Percentiles rank a stretch among this genome's conserved stretches.
Evolutionary conservation across 2,329 filamentous ascomycete species (phyloP).

Genomic region (Sordariomycetes sp.): DNA sequence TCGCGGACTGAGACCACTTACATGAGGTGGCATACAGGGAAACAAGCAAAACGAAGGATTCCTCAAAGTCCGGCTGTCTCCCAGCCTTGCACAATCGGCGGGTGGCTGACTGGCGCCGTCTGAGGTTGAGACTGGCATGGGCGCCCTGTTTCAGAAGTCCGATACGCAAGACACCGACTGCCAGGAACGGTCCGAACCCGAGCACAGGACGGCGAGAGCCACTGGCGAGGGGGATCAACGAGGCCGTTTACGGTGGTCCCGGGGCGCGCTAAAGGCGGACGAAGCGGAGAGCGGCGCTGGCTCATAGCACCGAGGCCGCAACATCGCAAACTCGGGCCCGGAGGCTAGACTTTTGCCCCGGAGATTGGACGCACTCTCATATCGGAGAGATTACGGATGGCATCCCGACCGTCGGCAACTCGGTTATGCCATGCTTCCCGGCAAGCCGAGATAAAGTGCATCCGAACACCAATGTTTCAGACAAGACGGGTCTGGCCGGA

Average conservation of each 20-base stretch:
- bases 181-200: not conserved
- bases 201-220: not conserved
- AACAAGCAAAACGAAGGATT: not conserved
- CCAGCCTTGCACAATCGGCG: not conserved
- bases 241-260: not conserved
- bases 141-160: not conserved
- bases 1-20: not conserved
- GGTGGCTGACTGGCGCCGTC: not conserved
- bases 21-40: not conserved
- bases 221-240: not conserved
- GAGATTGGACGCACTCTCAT: not conserved
- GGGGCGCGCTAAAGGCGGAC: not conserved
- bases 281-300: not conserved
- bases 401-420: not conserved
- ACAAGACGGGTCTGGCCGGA: too few relatives aligned
- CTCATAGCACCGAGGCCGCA: not conserved
- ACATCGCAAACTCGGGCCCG: not conserved
- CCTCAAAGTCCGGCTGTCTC: not conserved
- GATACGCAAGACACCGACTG: not conserved
- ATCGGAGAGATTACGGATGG: not conserved
- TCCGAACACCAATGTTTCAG: too few relatives aligned
- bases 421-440: too few relatives aligned
- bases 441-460: too few relatives aligned
- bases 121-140: not conserved
- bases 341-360: not conserved